phyloP scores from a whole-genome alignment of 768 basidiomycete species.

The Amanita rubescens region DNA sequence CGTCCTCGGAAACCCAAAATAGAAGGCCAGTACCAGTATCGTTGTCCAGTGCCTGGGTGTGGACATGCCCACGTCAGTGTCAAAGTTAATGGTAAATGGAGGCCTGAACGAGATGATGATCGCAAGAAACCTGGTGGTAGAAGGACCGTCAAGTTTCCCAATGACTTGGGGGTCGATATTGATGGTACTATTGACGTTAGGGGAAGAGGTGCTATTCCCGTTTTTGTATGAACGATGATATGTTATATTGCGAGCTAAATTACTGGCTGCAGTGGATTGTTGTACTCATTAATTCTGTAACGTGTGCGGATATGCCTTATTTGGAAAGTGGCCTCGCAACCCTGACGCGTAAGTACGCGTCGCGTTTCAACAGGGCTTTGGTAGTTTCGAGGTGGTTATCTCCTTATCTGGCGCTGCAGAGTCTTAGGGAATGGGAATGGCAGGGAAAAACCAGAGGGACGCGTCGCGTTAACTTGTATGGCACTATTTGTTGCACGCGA shows the following conservation, averaged over 20 bases:
- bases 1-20: slow-evolving; percentile 25
- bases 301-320: too few relatives aligned
- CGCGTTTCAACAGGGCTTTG: too few relatives aligned
- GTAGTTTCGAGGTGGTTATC: too few relatives aligned
- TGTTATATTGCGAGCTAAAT: neutral
- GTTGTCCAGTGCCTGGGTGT: slow-evolving; percentile 58
- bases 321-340: too few relatives aligned
- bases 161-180: neutral
- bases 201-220: slow-evolving; percentile 34
- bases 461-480: too few relatives aligned
- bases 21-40: slow-evolving; percentile 51
- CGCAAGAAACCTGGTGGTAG: slow-evolving; percentile 6
- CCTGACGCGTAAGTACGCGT: too few relatives aligned
- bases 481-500: too few relatives aligned
- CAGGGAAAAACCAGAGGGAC: too few relatives aligned
- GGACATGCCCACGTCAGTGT: slow-evolving; percentile 48
- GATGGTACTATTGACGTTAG: slow-evolving; percentile 6
- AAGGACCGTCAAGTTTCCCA: slow-evolving; percentile 9
- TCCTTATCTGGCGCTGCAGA: too few relatives aligned
- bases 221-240: slow-evolving; percentile 29
- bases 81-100: slow-evolving; percentile 52
- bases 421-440: too few relatives aligned
- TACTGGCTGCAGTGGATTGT: too few relatives aligned
- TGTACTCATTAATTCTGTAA: neutral
- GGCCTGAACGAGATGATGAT: slow-evolving; percentile 38